Percentiles rank a stretch among this genome's conserved stretches.
These are phyloP conservation scores for Fusarium domesticum DNA, from an alignment of 2,329 filamentous ascomycete species.

Conservation along the genomic window DNA sequence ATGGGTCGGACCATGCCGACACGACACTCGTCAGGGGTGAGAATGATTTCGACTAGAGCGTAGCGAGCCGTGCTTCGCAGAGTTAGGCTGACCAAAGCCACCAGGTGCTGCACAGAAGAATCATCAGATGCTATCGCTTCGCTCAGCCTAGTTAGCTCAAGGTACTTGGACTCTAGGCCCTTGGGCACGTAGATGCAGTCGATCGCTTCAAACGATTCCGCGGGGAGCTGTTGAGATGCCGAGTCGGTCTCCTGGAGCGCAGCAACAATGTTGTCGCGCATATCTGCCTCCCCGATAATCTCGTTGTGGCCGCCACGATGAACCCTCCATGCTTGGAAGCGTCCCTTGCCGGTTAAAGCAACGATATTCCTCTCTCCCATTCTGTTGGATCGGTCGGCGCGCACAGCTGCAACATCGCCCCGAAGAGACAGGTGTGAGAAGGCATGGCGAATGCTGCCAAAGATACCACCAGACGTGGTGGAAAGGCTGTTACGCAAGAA, in stretches of 20 bases:
- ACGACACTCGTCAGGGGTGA: slow-evolving; percentile 52
- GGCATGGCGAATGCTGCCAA: slow-evolving; percentile 76
- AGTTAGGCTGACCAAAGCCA: slow-evolving; percentile 59
- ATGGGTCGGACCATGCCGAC: slow-evolving; percentile 68
- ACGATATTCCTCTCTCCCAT: slow-evolving; percentile 84
- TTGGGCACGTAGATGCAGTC: slow-evolving; percentile 73
- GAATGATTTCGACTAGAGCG: slow-evolving; percentile 67
- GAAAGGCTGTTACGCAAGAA: slow-evolving; percentile 65
- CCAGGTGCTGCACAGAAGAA: slow-evolving; percentile 54
- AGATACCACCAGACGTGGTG: slow-evolving; percentile 61
- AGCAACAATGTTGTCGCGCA: slow-evolving; percentile 60
- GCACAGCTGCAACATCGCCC: slow-evolving; percentile 77
- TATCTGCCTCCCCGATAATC: slow-evolving; percentile 68
- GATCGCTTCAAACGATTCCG: slow-evolving; percentile 66
- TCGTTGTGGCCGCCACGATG: slow-evolving; percentile 83
- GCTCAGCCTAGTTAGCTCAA: slow-evolving; percentile 49
- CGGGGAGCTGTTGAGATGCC: slow-evolving; percentile 45
- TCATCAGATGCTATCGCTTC: slow-evolving; percentile 50
- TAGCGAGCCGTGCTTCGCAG: slow-evolving; percentile 59
- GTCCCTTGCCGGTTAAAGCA: slow-evolving; percentile 72
- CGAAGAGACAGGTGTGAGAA: slow-evolving; percentile 68
- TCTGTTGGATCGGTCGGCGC: slow-evolving; percentile 66
- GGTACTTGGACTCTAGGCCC: slow-evolving; percentile 48
- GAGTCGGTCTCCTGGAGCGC: slow-evolving; percentile 58
- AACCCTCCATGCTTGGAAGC: slow-evolving; percentile 82